These are phyloP conservation scores for Pseudogymnoascus sp. DNA, from an alignment of 2,329 filamentous ascomycete genomes.

Conservation along the genomic window DNA sequence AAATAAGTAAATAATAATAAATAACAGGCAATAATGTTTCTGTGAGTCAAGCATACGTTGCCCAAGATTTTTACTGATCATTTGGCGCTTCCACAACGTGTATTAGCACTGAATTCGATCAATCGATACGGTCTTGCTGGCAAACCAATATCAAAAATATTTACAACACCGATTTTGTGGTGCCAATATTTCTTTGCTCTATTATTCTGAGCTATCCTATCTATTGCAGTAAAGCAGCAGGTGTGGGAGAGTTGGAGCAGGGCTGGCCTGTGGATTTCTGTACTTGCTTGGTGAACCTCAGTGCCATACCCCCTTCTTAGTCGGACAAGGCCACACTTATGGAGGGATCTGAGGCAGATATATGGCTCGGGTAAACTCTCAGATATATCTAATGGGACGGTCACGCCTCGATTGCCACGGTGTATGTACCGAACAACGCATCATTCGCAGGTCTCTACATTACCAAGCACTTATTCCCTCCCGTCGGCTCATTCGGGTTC, in stretches of 20 bases:
- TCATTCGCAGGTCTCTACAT: constrained; percentile 55
- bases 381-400: neutral
- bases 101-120: neutral
- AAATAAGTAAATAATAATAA: neutral
- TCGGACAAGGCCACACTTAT: neutral
- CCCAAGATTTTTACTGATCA: neutral
- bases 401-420: neutral
- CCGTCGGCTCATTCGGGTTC: constrained; percentile 77
- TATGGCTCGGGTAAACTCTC: neutral
- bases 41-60: neutral
- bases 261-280: neutral
- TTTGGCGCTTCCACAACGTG: neutral
- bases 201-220: constrained; percentile 1
- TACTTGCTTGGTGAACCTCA: neutral
- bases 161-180: neutral
- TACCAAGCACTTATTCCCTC: constrained; percentile 70
- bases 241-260: neutral
- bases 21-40: neutral
- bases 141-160: neutral
- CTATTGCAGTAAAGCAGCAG: neutral
- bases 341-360: neutral
- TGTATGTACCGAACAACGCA: neutral
- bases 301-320: neutral
- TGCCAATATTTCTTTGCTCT: neutral
- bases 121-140: neutral